These are phyloP conservation scores for Auxenochlorella protothecoides DNA, from an alignment of 139 green algal genomes.

Conservation along the genomic window DNA sequence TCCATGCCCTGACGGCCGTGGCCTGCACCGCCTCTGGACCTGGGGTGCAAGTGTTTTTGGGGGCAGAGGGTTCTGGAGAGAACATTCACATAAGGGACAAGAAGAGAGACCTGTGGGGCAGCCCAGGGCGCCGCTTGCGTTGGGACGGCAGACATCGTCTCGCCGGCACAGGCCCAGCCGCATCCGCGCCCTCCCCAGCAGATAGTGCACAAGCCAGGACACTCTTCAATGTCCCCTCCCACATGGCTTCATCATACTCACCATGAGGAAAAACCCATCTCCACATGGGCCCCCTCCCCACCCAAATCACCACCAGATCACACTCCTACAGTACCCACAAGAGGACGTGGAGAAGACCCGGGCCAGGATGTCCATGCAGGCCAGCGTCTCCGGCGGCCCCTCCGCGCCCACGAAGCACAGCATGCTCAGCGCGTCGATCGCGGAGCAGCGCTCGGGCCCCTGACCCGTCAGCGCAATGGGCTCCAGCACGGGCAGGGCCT, in stretches of 20 bases:
- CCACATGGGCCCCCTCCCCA: neutral
- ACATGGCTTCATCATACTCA: too few relatives aligned
- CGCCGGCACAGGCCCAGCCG: neutral
- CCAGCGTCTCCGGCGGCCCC: slow-evolving; percentile 28
- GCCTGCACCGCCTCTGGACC: slow-evolving; percentile 2
- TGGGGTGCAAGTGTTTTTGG: neutral
- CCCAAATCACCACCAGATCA: slow-evolving; percentile 9
- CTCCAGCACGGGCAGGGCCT: slow-evolving; percentile 33
- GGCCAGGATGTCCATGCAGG: slow-evolving; percentile 33
- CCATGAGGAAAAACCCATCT: neutral
- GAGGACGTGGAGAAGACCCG: slow-evolving; percentile 19
- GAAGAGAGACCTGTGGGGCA: neutral
- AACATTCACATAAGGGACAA: neutral
- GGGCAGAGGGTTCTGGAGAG: neutral
- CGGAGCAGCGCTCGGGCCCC: neutral
- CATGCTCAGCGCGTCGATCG: slow-evolving; percentile 40
- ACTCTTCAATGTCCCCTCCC: too few relatives aligned
- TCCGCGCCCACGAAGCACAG: slow-evolving; percentile 41
- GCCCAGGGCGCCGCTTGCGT: too few relatives aligned
- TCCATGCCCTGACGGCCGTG: slow-evolving; percentile 46
- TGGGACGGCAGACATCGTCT: neutral
- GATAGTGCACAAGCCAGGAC: too few relatives aligned
- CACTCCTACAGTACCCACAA: too few relatives aligned
- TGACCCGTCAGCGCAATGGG: neutral
- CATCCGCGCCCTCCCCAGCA: neutral